phyloP scores from a whole-genome alignment of 192 early-diverging fungal species.

The Backusella psychrophila region DNA sequence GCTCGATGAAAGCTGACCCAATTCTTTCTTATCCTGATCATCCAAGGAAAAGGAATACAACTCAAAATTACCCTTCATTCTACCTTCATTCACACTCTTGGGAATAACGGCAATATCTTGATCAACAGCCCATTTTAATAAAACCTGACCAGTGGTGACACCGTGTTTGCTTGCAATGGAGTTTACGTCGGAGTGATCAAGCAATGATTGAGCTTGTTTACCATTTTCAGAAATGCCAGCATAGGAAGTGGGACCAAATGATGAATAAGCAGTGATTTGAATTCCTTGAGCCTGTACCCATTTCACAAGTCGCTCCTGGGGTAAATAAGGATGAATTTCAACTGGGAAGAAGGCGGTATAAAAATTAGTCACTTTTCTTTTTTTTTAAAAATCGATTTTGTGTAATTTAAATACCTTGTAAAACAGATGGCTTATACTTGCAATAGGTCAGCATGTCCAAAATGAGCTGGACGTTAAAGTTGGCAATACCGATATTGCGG shows the following conservation, averaged over 20 bases:
- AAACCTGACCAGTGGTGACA: conserved; percentile 56
- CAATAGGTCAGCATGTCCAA: conserved; percentile 58
- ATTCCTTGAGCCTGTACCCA: conserved; percentile 58
- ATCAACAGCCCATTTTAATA: conserved; percentile 66
- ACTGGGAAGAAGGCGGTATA: conserved; percentile 26
- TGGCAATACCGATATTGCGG: conserved; percentile 69
- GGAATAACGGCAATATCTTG: conserved; percentile 66
- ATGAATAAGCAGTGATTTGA: conserved; percentile 70
- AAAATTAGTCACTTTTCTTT: background rate
- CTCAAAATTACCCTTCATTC: conserved; percentile 57
- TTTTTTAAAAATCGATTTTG: background rate
- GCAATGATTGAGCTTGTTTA: conserved; percentile 39
- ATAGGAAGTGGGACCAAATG: conserved; percentile 55
- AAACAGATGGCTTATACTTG: conserved; percentile 62
- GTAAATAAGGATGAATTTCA: conserved; percentile 75
- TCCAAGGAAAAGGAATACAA: conserved; percentile 46
- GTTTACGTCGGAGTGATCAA: conserved; percentile 45
- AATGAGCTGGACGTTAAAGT: conserved; percentile 47
- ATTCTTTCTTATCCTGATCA: conserved; percentile 44
- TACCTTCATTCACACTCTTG: conserved; percentile 53
- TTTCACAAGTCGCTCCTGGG: conserved; percentile 59
- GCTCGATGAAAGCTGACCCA: conserved; percentile 41
- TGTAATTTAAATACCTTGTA: conserved; percentile 44
- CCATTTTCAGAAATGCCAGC: conserved; percentile 22
- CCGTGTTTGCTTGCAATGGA: conserved; percentile 52